Evolutionary conservation across 192 early-diverging fungal genomes (phyloP), one percentile per base, ranked within the genome.

Genomic region (Coemansia pectinata): DNA sequence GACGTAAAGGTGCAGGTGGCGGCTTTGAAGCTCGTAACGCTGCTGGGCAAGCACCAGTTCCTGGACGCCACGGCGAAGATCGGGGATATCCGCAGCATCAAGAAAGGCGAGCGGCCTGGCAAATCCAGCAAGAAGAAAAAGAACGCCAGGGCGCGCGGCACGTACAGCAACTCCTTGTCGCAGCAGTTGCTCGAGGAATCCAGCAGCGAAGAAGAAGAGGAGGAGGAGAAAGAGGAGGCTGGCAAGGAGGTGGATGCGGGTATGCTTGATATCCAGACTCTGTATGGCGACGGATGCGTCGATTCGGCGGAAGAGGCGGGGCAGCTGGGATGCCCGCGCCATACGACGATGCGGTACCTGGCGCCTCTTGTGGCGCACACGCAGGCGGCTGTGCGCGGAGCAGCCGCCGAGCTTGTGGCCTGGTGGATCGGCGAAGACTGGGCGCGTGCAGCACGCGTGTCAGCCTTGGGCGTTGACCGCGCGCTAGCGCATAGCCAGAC

Each of bases 331-430:
- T 88, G 89, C 44, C 87, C 84, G 9, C 89, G 89, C 3, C 84
- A 85, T 47, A 62, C 81, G 52, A 62, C 58, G 1, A 63, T 83
- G 67, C 81, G 75, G n/a, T 66, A 87, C 10, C 61, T 96, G 25
- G 76, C 90, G 29, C 81, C 86, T 21, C 72, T 96, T 25, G 84
- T 96, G n/a, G 89, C 91, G 66, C 89, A 87, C 39, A 88, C 86
- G 12, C 87, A 93, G 36, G 67, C 85, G 17, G 82, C 87, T 60
- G 83, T 94, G 29, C 87, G 94, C 6, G 88, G 86, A 14, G 75
- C 85, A 0, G 83, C 91, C 3, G 88, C 91, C 1, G 85, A 88
- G 41, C 86, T 91, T 60, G 85, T 90, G 5, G 72, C 78, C 0
- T 74, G 81, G 77, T 85, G 87, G 68, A 67, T 83, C 58, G 62